Conservation (phyloP, 768 basidiomycete genomes). For the Pholiota molesta region DNA sequence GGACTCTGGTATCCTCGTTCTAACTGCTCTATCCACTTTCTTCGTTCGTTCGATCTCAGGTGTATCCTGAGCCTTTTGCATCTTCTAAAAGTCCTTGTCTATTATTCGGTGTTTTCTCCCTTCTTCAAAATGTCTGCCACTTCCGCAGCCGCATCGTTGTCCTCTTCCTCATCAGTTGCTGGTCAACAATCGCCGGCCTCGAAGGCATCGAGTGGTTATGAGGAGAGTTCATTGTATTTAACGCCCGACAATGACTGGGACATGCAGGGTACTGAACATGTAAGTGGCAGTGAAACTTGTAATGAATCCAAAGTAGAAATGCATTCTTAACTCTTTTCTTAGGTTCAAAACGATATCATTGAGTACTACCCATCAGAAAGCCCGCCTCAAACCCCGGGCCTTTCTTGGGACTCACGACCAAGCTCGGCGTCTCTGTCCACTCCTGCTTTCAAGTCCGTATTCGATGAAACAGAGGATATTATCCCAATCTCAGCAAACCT, state of each 20-base stretch:
- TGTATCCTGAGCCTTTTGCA: conserved; percentile 1
- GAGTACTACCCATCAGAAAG: conserved; percentile 7
- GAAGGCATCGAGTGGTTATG: conserved; percentile 12
- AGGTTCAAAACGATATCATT: not conserved
- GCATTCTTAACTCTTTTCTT: not conserved
- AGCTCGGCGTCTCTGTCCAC: conserved; percentile 11
- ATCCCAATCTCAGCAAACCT: conserved; percentile 6
- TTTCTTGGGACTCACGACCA: conserved; percentile 18
- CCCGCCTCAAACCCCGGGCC: conserved; percentile 15
- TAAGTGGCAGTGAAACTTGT: conserved; percentile 1
- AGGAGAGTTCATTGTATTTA: conserved; percentile 21
- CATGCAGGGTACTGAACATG: conserved; percentile 19
- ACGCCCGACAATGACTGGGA: conserved; percentile 18
- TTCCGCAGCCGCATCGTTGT: conserved; percentile 13
- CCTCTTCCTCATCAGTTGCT: conserved; percentile 19
- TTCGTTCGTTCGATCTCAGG: conserved; percentile 3
- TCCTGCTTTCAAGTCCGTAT: conserved; percentile 17
- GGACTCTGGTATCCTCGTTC: not conserved
- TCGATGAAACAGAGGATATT: conserved; percentile 26
- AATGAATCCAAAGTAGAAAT: not conserved
- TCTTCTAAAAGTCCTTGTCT: conserved; percentile 9
- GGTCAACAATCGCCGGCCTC: conserved; percentile 19
- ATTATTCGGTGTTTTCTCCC: conserved; percentile 6
- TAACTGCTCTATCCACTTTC: not conserved
- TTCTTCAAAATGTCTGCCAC: conserved; percentile 14